phyloP scores from a whole-genome alignment of 2,329 filamentous ascomycete genomes.

The Rhinocladiella similis region DNA sequence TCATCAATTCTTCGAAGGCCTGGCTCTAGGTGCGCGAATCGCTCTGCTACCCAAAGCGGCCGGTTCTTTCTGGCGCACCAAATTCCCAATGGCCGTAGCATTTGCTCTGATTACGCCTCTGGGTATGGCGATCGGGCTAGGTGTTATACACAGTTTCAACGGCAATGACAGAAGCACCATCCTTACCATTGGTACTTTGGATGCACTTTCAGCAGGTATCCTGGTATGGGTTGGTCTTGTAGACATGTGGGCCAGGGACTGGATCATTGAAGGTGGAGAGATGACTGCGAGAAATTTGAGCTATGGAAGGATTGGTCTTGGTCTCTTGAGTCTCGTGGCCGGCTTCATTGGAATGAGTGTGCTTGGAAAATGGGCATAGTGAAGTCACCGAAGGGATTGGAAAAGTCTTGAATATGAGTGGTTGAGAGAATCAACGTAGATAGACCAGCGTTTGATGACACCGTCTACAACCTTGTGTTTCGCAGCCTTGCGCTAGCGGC shows the following conservation, averaged over 20 bases:
- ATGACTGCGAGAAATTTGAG: slow-evolving; percentile 52
- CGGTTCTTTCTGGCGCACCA: slow-evolving; percentile 60
- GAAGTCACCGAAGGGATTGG: neutral
- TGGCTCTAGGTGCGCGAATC: slow-evolving; percentile 72
- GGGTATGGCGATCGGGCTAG: slow-evolving; percentile 79
- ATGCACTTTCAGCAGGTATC: slow-evolving; percentile 73
- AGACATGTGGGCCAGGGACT: slow-evolving; percentile 77
- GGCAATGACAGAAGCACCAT: slow-evolving; percentile 69
- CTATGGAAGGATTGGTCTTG: slow-evolving; percentile 49
- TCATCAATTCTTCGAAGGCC: slow-evolving; percentile 76
- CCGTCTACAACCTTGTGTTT: neutral
- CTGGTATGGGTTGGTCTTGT: slow-evolving; percentile 77
- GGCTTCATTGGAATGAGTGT: slow-evolving; percentile 71
- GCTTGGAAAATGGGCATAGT: slow-evolving; percentile 72
- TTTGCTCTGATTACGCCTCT: slow-evolving; percentile 74
- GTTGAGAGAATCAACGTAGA: neutral
- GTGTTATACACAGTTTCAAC: slow-evolving; percentile 69
- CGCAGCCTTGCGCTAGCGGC: neutral
- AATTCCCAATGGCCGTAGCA: slow-evolving; percentile 61
- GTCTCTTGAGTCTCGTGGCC: slow-evolving; percentile 55
- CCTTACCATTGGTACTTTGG: slow-evolving; percentile 70
- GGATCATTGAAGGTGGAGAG: slow-evolving; percentile 62
- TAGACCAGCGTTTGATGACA: neutral
- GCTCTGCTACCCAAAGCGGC: slow-evolving; percentile 51
- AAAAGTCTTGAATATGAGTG: too few relatives aligned